Evolutionary conservation across 495 filamentous ascomycete species (phyloP), one percentile per base, ranked within the genome.

Genomic region (Pseudoneurospora amorphoporcata): DNA sequence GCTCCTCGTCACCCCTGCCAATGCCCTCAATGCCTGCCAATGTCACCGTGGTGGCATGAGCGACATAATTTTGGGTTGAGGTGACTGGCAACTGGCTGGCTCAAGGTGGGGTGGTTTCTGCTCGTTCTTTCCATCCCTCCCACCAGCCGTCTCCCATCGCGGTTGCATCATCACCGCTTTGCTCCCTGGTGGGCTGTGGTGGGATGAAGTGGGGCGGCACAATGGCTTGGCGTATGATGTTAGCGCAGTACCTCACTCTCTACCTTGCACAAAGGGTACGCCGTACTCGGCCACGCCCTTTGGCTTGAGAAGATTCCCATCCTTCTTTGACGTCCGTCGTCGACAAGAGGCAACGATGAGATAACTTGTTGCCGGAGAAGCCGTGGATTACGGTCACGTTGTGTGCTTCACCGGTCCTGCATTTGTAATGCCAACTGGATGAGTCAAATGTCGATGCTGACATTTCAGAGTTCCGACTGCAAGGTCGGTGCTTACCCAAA

Each of bases 41-140:
- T 16, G 71, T 42, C 35, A 72, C 70, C 69, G 71, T 76, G 76
- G 78, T 79, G 78, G 80, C 77, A 79, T 77, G 79, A 78, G 78
- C 77, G 75, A 78, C 73, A 82, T 78, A 78, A 81, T 78, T 78
- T 77, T 70, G 75, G 75, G 75, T 12, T 75, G 76, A 73, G 77
- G 72, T 41, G 58, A 47, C 43, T 47, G 47, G 42, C 14, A 45
- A n/a, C 17, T 19, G 42, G 19, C 42, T 45, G 42, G 42, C 70
- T 39, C 39, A 72, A 74, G 76, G 77, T 79, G 78, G 78, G 77
- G 77, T 80, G 77, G 29, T 75, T 23, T 70, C 39, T 71, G 43
- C 71, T 58, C 32, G 69, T 42, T 69, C 40, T 45, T 47, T 58
- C 53, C 53, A 65, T 65, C 53, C 29, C 53, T 65, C 53, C 29